These are phyloP conservation scores for Tolypocladium sp. DNA, from an alignment of 2,329 filamentous ascomycete species.

Conservation along the genomic window DNA sequence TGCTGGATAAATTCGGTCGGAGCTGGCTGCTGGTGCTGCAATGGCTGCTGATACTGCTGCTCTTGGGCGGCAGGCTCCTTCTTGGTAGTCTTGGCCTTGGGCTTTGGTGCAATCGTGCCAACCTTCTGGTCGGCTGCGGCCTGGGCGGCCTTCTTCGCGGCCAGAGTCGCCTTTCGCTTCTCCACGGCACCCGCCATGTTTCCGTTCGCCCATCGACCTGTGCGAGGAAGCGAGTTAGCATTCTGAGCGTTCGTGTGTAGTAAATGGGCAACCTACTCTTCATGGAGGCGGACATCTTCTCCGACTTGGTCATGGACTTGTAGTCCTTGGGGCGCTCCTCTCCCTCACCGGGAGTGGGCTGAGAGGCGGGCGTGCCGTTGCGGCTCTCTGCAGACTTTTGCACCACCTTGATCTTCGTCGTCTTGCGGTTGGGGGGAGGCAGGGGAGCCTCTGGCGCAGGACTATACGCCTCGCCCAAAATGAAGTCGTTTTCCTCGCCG, in stretches of 20 bases:
- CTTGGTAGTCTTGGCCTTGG: slow-evolving; percentile 24
- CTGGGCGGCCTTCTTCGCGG: slow-evolving; percentile 46
- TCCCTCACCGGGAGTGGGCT: slow-evolving; percentile 15
- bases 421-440: slow-evolving; percentile 17
- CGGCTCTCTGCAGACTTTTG: slow-evolving; percentile 16
- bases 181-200: slow-evolving; percentile 52
- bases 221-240: slow-evolving; percentile 12
- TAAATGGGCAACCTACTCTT: slow-evolving; percentile 37
- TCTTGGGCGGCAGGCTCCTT: slow-evolving; percentile 15
- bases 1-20: slow-evolving; percentile 13
- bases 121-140: slow-evolving; percentile 27
- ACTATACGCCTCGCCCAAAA: not conserved
- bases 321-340: slow-evolving; percentile 44
- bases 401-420: slow-evolving; percentile 29
- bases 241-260: not conserved
- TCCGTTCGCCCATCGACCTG: slow-evolving; percentile 51
- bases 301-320: slow-evolving; percentile 52
- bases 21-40: not conserved
- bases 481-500: not conserved
- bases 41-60: slow-evolving; percentile 9
- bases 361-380: slow-evolving; percentile 19
- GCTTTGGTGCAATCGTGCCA: slow-evolving; percentile 27
- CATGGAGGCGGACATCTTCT: slow-evolving; percentile 59
- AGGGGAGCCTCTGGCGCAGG: slow-evolving; percentile 9
- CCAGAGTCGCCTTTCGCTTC: slow-evolving; percentile 51